These are phyloP conservation scores for Hypoxylon sp. DNA, from an alignment of 2,329 filamentous ascomycete species.

Conservation along the genomic window DNA sequence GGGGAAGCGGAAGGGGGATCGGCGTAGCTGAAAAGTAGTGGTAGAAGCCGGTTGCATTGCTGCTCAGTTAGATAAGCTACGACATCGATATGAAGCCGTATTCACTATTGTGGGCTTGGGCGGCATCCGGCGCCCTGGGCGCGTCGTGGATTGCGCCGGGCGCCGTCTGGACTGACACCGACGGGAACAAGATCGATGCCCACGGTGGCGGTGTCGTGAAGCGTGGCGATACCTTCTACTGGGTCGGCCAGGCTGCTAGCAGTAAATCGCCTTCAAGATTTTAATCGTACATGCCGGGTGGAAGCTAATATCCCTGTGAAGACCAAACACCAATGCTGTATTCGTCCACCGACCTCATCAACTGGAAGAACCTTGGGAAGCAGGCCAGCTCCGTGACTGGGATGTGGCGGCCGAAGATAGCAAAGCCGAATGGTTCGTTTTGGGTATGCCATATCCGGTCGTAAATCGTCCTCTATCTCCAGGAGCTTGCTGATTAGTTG, in stretches of 20 bases:
- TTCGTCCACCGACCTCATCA: slow-evolving; percentile 58
- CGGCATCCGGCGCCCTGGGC: slow-evolving; percentile 41
- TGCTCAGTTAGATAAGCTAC: slow-evolving; percentile 24
- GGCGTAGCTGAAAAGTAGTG: slow-evolving; percentile 21
- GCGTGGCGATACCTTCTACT: slow-evolving; percentile 58
- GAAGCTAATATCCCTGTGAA: slow-evolving; percentile 38
- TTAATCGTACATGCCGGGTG: background rate
- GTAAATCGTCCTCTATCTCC: background rate
- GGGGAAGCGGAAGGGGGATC: slow-evolving; percentile 23
- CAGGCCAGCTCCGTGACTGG: slow-evolving; percentile 54
- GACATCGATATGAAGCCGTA: slow-evolving; percentile 39
- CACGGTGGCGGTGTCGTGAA: slow-evolving; percentile 58
- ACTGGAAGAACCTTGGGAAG: slow-evolving; percentile 57
- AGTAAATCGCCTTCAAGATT: slow-evolving; percentile 46
- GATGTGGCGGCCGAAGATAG: slow-evolving; percentile 60
- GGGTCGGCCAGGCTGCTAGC: slow-evolving; percentile 57
- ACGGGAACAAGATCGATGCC: slow-evolving; percentile 58
- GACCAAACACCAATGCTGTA: slow-evolving; percentile 58
- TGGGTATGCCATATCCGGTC: slow-evolving; percentile 51
- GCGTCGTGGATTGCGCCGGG: slow-evolving; percentile 60
- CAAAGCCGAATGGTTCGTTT: slow-evolving; percentile 58
- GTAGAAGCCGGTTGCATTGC: slow-evolving; percentile 19
- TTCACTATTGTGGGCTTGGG: slow-evolving; percentile 36
- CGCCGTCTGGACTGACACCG: slow-evolving; percentile 58
- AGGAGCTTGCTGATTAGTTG: slow-evolving; percentile 11